These are phyloP conservation scores for Trichophyton verrucosum DNA, from an alignment of 2,329 filamentous ascomycete genomes.

Conservation along the genomic window DNA sequence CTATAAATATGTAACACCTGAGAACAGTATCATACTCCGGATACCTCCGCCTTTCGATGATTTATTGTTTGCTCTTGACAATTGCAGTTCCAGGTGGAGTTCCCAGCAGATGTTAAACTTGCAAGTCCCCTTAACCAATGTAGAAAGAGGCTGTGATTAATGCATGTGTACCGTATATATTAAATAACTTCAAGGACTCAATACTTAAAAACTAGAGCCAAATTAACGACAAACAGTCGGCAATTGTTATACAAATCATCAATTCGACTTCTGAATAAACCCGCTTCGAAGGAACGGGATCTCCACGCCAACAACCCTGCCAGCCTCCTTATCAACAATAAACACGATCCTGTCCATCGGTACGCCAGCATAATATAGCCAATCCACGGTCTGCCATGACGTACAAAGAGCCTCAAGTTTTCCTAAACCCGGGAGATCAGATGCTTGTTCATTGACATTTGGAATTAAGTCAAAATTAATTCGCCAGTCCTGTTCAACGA, in stretches of 20 bases:
- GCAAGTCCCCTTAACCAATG: too few relatives aligned
- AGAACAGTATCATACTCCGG: too few relatives aligned
- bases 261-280: background rate
- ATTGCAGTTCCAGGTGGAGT: too few relatives aligned
- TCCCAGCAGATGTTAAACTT: too few relatives aligned
- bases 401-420: conserved; percentile 18
- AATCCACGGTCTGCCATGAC: conserved; percentile 25
- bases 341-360: conserved; percentile 25
- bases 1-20: background rate
- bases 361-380: conserved; percentile 27
- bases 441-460: conserved; percentile 10
- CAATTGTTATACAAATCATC: background rate
- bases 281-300: conserved; percentile 24
- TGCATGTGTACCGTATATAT: too few relatives aligned
- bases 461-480: conserved; percentile 16
- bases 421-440: conserved; percentile 20
- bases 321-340: conserved; percentile 16
- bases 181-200: too few relatives aligned
- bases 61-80: too few relatives aligned
- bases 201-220: too few relatives aligned
- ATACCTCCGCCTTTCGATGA: too few relatives aligned
- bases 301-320: conserved; percentile 22
- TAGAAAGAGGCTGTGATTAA: too few relatives aligned
- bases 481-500: conserved; percentile 16
- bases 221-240: too few relatives aligned